These are phyloP conservation scores for Harringtonia aguacate DNA, from an alignment of 2,329 filamentous ascomycete species.

Conservation along the genomic window DNA sequence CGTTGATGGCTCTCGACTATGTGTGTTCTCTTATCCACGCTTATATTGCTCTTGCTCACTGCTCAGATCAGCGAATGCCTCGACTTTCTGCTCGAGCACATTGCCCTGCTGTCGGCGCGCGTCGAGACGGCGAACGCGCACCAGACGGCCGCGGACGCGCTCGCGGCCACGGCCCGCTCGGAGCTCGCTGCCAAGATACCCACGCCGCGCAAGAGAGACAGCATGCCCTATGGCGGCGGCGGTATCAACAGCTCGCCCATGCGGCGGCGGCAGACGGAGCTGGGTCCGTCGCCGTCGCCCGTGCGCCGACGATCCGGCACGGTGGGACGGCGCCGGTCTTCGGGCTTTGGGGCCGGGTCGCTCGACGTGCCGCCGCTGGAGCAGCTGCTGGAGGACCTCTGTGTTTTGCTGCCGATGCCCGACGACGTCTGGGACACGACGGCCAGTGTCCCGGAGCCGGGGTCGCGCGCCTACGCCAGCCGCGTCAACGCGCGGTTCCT, in stretches of 20 bases:
- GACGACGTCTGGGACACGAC: slow-evolving; percentile 12
- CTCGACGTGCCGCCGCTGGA: slow-evolving; percentile 29
- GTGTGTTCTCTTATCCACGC: slow-evolving; percentile 23
- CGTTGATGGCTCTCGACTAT: slow-evolving; percentile 37
- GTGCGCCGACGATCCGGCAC: slow-evolving; percentile 20
- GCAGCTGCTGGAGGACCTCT: slow-evolving; percentile 36
- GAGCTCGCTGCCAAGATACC: slow-evolving; percentile 26
- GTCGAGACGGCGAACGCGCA: slow-evolving; percentile 35
- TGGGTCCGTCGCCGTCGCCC: slow-evolving; percentile 18
- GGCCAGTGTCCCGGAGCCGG: slow-evolving; percentile 1
- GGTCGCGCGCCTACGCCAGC: background rate
- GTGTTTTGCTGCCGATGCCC: slow-evolving; percentile 28
- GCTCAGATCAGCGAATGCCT: slow-evolving; percentile 40
- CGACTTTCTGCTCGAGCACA: slow-evolving; percentile 37
- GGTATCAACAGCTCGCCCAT: slow-evolving; percentile 21
- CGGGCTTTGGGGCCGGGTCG: slow-evolving; percentile 17
- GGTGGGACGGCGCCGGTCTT: slow-evolving; percentile 23
- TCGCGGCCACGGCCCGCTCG: slow-evolving; percentile 30
- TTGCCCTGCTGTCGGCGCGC: slow-evolving; percentile 28
- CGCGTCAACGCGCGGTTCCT: slow-evolving; percentile 15
- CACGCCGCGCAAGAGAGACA: slow-evolving; percentile 1
- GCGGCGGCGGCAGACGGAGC: slow-evolving; percentile 15
- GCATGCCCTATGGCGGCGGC: slow-evolving; percentile 14
- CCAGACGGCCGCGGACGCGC: slow-evolving; percentile 24
- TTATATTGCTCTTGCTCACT: slow-evolving; percentile 13